Evolutionary conservation across 768 basidiomycete species (phyloP).

Genomic region (Cystofilobasidium capitatum): DNA sequence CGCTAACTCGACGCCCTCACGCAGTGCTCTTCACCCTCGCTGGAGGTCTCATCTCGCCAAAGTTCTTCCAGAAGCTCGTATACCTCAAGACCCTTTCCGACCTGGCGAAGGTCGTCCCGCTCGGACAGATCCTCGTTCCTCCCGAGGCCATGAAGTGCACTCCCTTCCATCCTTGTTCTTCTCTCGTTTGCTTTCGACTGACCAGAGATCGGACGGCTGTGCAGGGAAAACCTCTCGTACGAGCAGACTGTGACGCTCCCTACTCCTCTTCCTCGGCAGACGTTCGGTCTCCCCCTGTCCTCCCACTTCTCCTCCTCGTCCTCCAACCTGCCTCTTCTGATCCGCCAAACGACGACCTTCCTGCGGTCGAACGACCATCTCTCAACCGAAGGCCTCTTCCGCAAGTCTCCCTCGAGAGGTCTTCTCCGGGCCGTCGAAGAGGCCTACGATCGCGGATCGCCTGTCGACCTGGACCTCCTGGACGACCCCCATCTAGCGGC

Average conservation of each 20-base stretch:
- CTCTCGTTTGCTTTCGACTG: not conserved
- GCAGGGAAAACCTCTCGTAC: conserved; percentile 67
- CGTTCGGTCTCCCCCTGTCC: conserved; percentile 69
- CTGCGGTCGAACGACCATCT: conserved; percentile 53
- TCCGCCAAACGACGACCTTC: conserved; percentile 64
- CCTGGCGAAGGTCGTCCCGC: conserved; percentile 62
- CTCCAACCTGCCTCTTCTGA: conserved; percentile 67
- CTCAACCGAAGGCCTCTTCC: conserved; percentile 68
- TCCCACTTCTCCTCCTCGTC: conserved; percentile 72
- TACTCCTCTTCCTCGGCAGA: conserved; percentile 48
- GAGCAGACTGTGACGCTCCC: conserved; percentile 64
- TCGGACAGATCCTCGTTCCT: conserved; percentile 80
- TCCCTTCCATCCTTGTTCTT: not conserved
- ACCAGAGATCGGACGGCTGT: not conserved
- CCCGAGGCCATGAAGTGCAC: conserved; percentile 72
- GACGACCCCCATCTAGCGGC: conserved; percentile 71
- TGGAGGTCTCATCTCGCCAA: conserved; percentile 82
- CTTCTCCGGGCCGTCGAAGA: conserved; percentile 65
- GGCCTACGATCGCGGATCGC: conserved; percentile 68
- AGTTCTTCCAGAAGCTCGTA: conserved; percentile 75
- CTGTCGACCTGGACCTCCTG: conserved; percentile 67
- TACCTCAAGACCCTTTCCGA: conserved; percentile 70
- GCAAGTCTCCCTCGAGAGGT: conserved; percentile 64
- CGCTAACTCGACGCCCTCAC: not conserved
- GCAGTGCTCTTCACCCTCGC: conserved; percentile 80